Evolutionary conservation across 176 grass and related monocot genomes (phyloP), one percentile per base, ranked within the genome.

Genomic region (Musa schizocarpa): DNA sequence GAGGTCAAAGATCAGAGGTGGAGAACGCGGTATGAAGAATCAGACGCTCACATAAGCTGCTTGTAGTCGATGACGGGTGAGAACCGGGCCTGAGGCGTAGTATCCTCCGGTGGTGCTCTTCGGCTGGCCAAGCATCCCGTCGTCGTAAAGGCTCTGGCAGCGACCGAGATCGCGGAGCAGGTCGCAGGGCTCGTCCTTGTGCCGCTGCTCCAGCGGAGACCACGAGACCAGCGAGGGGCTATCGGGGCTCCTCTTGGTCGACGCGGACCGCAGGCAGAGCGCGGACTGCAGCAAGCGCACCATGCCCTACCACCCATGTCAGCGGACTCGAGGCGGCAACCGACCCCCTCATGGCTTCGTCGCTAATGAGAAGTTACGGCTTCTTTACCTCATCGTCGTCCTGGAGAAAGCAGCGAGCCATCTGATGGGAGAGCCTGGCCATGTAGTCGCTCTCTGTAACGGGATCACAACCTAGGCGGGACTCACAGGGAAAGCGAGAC

Each of bases 261-360:
- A 93, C 25, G 79, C 70, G 0, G 85, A 85, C n/a, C 84, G 76
- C 1, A 75, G 75, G 10, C 71, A 94, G 0, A 99, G 65, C 48
- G 96, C 94, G 6, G 96, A 94, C 34, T 99, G 89, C 0, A 91
- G 96, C 19, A 91, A 99, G 2, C 94, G 80, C 12, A 72, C 76
- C 71, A 75, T 74, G 50, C 63, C 71, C 90, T 85, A 23, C 67
- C 7, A 12, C 0, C 2, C 0, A 13, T 27, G 13, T 27, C 49
- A 0, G 26, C 0, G 13, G 0, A 43, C 52, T 50, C 22, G 20
- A 20, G 20, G 0, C 1, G 23, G 8, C 43, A 17, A 29, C 3
- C 29, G 5, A 34, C 29, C 4, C 3, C 34, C 34, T 34, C 34
- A 34, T 34, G 34, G 34, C 34, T 34, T 34, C 34, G 34, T 34